These are phyloP conservation scores for Leccinum imitatum DNA, from an alignment of 768 basidiomycete species.

Conservation along the genomic window DNA sequence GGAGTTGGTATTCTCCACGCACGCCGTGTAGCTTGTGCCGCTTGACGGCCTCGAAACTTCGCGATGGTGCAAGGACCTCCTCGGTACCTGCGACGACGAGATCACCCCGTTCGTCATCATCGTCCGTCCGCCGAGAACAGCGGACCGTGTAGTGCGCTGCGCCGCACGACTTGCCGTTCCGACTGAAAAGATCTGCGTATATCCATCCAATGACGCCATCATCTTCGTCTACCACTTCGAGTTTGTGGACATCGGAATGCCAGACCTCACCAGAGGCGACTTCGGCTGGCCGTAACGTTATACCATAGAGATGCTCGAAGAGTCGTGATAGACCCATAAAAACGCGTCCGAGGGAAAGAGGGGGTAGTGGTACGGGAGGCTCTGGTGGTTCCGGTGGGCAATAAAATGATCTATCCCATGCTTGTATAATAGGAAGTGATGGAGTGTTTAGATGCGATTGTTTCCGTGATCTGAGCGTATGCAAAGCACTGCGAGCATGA, in stretches of 20 bases:
- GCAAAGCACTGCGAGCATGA: conserved; percentile 71
- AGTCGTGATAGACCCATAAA: conserved; percentile 90
- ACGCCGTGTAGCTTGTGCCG: conserved; percentile 58
- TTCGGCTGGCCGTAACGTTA: conserved; percentile 71
- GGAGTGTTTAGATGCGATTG: conserved; percentile 64
- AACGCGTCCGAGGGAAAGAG: conserved; percentile 85
- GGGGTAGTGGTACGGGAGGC: conserved; percentile 69
- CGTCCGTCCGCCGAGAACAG: conserved; percentile 88
- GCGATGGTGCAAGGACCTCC: conserved; percentile 45
- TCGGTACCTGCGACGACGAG: conserved; percentile 41
- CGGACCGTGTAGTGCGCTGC: conserved; percentile 98
- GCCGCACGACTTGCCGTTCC: conserved; percentile 82
- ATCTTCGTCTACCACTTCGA: conserved; percentile 90
- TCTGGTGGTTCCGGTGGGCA: conserved; percentile 76
- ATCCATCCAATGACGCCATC: conserved; percentile 90
- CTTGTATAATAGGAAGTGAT: conserved; percentile 66
- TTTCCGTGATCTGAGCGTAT: conserved; percentile 66
- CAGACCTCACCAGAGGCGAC: conserved; percentile 80
- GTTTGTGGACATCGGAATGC: conserved; percentile 84
- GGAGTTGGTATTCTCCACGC: conserved; percentile 79
- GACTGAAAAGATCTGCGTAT: conserved; percentile 87
- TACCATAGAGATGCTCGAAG: conserved; percentile 85
- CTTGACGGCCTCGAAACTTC: conserved; percentile 63
- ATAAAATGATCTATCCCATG: conserved; percentile 98
- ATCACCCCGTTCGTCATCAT: conserved; percentile 81